Conservation (phyloP, 1,139 yeast species). For the Martiniozyma asiatica region DNA sequence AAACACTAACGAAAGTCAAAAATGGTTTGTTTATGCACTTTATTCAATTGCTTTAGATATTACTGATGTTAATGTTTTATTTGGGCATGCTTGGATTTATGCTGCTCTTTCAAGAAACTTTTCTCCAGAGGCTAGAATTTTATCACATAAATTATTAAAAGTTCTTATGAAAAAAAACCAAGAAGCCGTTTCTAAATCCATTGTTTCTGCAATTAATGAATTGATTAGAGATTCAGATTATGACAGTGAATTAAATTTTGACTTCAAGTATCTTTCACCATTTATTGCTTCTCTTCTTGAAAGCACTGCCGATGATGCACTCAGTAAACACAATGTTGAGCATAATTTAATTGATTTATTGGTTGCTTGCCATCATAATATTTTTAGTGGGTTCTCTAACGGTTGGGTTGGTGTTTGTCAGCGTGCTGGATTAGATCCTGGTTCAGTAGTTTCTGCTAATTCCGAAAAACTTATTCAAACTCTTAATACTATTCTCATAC, state of each 20-base stretch:
- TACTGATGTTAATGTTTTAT: conserved; percentile 10
- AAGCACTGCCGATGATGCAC: conserved; percentile 15
- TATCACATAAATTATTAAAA: conserved; percentile 24
- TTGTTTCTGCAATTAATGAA: conserved; percentile 20
- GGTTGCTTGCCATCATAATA: conserved; percentile 40
- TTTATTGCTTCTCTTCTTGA: conserved; percentile 34
- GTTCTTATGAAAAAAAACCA: conserved; percentile 19
- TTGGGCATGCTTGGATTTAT: conserved; percentile 34
- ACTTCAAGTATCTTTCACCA: conserved; percentile 26
- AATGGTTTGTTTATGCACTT: conserved; percentile 43
- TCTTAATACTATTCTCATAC: conserved; percentile 8
- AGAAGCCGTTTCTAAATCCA: conserved; percentile 18
- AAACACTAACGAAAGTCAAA: conserved; percentile 29
- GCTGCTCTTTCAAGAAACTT: conserved; percentile 29
- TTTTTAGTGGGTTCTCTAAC: conserved; percentile 26
- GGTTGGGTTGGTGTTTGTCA: conserved; percentile 79
- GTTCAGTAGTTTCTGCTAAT: conserved; percentile 34
- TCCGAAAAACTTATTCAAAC: conserved; percentile 28
- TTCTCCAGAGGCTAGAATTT: conserved; percentile 24
- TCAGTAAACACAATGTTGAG: conserved; percentile 25
- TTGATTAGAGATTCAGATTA: conserved; percentile 11
- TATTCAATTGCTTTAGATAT: conserved; percentile 10
- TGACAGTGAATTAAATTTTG: conserved; percentile 16
- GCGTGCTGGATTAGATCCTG: conserved; percentile 54
- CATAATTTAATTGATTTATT: conserved; percentile 34